Conservation (phyloP, 1,284 basidiomycete genomes). For the Ganoderma leucocontextum region DNA sequence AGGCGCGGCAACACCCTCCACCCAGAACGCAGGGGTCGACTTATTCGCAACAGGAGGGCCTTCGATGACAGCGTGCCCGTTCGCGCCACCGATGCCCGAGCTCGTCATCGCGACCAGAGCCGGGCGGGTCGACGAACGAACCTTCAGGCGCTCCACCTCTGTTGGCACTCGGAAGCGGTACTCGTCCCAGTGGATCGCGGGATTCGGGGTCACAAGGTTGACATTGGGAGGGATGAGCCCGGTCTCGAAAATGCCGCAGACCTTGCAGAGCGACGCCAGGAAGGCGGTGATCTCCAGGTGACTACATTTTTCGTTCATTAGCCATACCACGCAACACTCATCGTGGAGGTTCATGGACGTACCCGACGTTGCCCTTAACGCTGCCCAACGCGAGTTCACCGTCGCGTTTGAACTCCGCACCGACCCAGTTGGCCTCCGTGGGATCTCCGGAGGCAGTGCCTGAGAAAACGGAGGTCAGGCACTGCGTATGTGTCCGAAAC, state of each 20-base stretch:
- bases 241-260: constrained; percentile 46
- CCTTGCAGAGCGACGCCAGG: constrained; percentile 49
- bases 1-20: constrained; percentile 19
- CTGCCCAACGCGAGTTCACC: constrained; percentile 49
- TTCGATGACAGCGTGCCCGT: constrained; percentile 50
- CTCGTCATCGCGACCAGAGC: constrained; percentile 49
- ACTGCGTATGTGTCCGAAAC: not conserved
- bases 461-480: constrained; percentile 13
- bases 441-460: constrained; percentile 58
- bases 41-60: constrained; percentile 33
- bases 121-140: constrained; percentile 25
- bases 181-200: constrained; percentile 47
- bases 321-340: constrained; percentile 4
- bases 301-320: constrained; percentile 27
- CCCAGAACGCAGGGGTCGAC: constrained; percentile 9
- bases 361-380: constrained; percentile 60
- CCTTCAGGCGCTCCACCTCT: constrained; percentile 33
- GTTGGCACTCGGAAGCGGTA: constrained; percentile 39
- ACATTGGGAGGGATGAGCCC: constrained; percentile 50
- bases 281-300: constrained; percentile 50
- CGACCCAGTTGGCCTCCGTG: constrained; percentile 58
- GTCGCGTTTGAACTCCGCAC: constrained; percentile 44
- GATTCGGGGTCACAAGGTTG: constrained; percentile 47
- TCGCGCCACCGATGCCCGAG: constrained; percentile 54
- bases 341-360: constrained; percentile 19